A percentile compares a stretch with the other conserved stretches of the same genome.
Conservation (phyloP, 176 grass and related monocot genomes). For the Metroxylon sagu region DNA sequence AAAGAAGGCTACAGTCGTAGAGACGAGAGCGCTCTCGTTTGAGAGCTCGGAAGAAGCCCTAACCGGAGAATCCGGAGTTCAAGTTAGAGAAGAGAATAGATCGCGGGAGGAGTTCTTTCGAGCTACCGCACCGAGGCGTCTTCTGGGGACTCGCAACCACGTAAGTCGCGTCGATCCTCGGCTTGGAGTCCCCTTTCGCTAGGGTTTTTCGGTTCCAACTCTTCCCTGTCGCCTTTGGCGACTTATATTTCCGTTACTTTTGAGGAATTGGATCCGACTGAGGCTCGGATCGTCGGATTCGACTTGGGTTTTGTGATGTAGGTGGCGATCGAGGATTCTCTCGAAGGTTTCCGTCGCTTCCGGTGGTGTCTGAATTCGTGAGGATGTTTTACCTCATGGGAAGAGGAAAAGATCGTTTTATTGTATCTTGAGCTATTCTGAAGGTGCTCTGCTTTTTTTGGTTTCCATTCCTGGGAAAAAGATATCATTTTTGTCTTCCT, state of each 20-base stretch:
- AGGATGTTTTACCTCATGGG: no score
- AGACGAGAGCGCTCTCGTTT: not conserved
- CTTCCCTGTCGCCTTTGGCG: no score
- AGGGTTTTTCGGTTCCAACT: no score
- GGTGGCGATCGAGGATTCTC: not conserved
- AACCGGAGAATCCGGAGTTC: not conserved
- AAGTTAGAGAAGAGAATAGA: not conserved
- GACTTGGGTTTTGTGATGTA: not conserved
- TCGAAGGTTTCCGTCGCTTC: no score
- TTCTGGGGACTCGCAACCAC: no score
- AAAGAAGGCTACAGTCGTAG: not conserved
- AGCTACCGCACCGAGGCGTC: no score
- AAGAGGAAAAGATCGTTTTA: not conserved
- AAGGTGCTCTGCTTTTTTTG: not conserved
- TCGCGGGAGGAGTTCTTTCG: no score
- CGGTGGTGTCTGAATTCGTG: no score
- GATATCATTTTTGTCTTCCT: conserved; percentile 4
- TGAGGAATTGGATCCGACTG: not conserved
- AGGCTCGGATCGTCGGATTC: not conserved
- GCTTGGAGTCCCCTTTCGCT: no score
- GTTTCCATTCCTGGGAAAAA: not conserved
- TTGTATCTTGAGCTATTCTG: conserved; percentile 6
- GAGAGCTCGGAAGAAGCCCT: not conserved
- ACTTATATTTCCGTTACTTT: not conserved
- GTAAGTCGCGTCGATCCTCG: no score